Evolutionary conservation across 179 eudicot species (phyloP).

Genomic region (Amaranthus tricolor): DNA sequence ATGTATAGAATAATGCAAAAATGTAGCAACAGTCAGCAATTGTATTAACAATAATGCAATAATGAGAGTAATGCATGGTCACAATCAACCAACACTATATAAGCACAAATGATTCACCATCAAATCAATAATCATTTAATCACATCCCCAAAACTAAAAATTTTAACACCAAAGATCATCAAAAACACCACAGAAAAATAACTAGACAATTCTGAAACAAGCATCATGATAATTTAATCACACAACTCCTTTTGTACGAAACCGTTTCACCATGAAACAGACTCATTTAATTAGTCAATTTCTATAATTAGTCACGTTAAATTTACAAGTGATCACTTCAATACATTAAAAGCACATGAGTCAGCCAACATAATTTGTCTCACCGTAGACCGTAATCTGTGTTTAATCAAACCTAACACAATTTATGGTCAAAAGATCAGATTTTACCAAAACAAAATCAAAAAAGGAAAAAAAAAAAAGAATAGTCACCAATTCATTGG

Average conservation of each 20-base stretch:
- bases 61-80: too few species aligned
- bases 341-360: too few species aligned
- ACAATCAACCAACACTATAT: not conserved
- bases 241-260: too few species aligned
- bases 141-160: not conserved
- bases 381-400: too few species aligned
- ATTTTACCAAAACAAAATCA: not conserved
- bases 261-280: too few species aligned
- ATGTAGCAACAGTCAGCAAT: too few species aligned
- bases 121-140: slow-evolving; percentile 11
- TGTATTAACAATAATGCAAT: too few species aligned
- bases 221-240: not conserved
- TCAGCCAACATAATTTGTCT: too few species aligned
- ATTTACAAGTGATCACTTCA: too few species aligned
- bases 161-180: slow-evolving; percentile 1
- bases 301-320: too few species aligned
- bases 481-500: slow-evolving; percentile 48
- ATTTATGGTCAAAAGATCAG: not conserved
- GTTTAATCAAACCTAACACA: not conserved
- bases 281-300: too few species aligned
- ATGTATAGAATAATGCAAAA: too few species aligned
- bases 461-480: not conserved
- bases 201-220: not conserved
- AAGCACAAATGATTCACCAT: slow-evolving; percentile 1
- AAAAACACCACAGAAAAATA: not conserved